Percentiles rank a stretch among this genome's conserved stretches.
Evolutionary conservation across 1,284 basidiomycete genomes (phyloP).

Genomic region (Ceratobasidium sp.): DNA sequence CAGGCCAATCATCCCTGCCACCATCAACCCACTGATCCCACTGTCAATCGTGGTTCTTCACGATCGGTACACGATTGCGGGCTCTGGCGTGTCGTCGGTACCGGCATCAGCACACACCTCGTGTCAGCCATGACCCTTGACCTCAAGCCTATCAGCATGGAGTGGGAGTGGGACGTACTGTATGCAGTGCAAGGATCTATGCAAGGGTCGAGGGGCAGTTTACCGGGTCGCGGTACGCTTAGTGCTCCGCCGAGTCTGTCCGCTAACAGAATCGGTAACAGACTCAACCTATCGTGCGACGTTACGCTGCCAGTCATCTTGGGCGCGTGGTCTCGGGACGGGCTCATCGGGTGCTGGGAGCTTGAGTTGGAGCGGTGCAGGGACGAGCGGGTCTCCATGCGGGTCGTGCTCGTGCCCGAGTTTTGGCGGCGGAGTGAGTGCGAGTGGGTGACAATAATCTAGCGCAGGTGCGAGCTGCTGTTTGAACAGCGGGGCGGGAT

Average conservation of each 20-base stretch:
- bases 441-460: constrained; percentile 28
- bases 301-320: constrained; percentile 42
- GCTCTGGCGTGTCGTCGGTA: too few species aligned
- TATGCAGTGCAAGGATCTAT: too few species aligned
- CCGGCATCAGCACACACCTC: too few species aligned
- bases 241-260: neutral
- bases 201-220: neutral
- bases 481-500: constrained; percentile 34
- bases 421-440: constrained; percentile 16
- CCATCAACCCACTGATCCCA: too few species aligned
- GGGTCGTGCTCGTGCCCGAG: constrained; percentile 24
- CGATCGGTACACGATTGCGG: too few species aligned
- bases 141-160: too few species aligned
- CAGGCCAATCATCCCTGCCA: too few species aligned
- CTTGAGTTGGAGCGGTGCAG: constrained; percentile 34
- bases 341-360: neutral
- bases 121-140: too few species aligned
- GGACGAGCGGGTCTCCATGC: constrained; percentile 18
- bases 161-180: too few species aligned
- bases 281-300: constrained; percentile 42
- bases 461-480: constrained; percentile 34
- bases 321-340: neutral
- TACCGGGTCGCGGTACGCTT: constrained; percentile 40
- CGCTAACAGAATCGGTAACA: constrained; percentile 29
- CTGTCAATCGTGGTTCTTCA: too few species aligned